These are phyloP conservation scores for Penicillium coffeae DNA, from an alignment of 495 filamentous ascomycete species.

Conservation along the genomic window DNA sequence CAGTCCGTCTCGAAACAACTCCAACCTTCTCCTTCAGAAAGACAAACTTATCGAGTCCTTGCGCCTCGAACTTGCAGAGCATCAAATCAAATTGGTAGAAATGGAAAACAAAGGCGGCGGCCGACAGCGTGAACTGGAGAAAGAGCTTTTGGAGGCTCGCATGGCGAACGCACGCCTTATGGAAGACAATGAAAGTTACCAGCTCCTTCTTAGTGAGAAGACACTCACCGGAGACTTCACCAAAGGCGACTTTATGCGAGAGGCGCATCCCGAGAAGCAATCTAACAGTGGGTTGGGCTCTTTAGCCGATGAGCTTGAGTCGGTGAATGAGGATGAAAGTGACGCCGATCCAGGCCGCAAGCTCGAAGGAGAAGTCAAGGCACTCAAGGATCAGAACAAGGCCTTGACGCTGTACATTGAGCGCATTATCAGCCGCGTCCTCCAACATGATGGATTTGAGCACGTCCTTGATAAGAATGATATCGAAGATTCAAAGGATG, in stretches of 20 bases:
- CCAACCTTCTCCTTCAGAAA: slow-evolving; percentile 85
- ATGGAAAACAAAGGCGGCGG: slow-evolving; percentile 88
- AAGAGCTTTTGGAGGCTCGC: slow-evolving; percentile 78
- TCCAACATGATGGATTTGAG: slow-evolving; percentile 93
- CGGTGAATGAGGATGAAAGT: slow-evolving; percentile 52
- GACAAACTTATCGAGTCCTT: slow-evolving; percentile 93
- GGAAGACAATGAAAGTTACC: slow-evolving; percentile 98
- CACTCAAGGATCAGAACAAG: slow-evolving; percentile 92
- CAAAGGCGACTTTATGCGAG: slow-evolving; percentile 75
- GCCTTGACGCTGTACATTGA: slow-evolving; percentile 96
- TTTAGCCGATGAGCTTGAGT: slow-evolving; percentile 86
- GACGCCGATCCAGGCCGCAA: slow-evolving; percentile 58
- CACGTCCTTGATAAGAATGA: slow-evolving; percentile 69
- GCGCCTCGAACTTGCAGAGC: slow-evolving; percentile 85
- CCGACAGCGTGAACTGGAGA: slow-evolving; percentile 80
- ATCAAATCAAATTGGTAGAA: slow-evolving; percentile 92
- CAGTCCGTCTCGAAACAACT: slow-evolving; percentile 79
- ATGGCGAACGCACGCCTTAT: slow-evolving; percentile 93
- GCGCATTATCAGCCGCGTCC: slow-evolving; percentile 90
- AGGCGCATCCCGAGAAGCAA: slow-evolving; percentile 38
- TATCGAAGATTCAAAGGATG: slow-evolving; percentile 42
- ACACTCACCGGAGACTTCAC: slow-evolving; percentile 92
- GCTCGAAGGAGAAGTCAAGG: slow-evolving; percentile 73
- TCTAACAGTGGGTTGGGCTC: slow-evolving; percentile 48
- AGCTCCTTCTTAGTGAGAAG: slow-evolving; percentile 86